These are phyloP conservation scores for Mortierella sp. DNA, from an alignment of 371 early-diverging fungal species.

Conservation along the genomic window DNA sequence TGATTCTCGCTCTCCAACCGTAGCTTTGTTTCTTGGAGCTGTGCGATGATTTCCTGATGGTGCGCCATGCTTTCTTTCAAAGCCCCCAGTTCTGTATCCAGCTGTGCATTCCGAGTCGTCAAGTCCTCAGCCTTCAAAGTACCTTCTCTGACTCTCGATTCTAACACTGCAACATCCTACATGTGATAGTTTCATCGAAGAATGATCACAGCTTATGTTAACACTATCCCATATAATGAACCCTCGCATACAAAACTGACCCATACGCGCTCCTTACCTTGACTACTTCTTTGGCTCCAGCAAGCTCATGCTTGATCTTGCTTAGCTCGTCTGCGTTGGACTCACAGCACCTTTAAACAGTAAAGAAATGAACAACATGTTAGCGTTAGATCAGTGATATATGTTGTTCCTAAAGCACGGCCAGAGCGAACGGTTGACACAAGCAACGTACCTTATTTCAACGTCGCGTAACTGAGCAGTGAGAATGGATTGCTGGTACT, in stretches of 20 bases:
- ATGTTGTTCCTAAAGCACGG: neutral
- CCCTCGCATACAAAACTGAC: neutral
- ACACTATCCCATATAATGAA: neutral
- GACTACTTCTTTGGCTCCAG: neutral
- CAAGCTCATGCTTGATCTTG: neutral
- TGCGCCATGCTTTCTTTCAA: neutral
- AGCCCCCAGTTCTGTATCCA: neutral
- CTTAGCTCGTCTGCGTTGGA: neutral
- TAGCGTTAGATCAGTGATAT: neutral
- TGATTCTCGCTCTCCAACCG: neutral
- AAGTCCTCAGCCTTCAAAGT: too few relatives aligned
- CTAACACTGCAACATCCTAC: too few relatives aligned
- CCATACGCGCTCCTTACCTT: neutral
- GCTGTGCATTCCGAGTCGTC: too few relatives aligned
- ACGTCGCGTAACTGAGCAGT: neutral
- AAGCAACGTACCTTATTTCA: neutral
- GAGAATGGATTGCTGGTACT: neutral
- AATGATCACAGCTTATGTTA: too few relatives aligned
- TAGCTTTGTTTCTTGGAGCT: neutral
- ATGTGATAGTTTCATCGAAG: too few relatives aligned
- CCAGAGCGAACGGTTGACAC: neutral
- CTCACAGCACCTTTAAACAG: neutral
- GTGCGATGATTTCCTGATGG: neutral
- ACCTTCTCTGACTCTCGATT: too few relatives aligned
- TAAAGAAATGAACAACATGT: neutral